A percentile compares a stretch with the other conserved stretches of the same genome.
Evolutionary conservation across 352 stramenopile species (phyloP).

Genomic region (Plasmopara muralis): DNA sequence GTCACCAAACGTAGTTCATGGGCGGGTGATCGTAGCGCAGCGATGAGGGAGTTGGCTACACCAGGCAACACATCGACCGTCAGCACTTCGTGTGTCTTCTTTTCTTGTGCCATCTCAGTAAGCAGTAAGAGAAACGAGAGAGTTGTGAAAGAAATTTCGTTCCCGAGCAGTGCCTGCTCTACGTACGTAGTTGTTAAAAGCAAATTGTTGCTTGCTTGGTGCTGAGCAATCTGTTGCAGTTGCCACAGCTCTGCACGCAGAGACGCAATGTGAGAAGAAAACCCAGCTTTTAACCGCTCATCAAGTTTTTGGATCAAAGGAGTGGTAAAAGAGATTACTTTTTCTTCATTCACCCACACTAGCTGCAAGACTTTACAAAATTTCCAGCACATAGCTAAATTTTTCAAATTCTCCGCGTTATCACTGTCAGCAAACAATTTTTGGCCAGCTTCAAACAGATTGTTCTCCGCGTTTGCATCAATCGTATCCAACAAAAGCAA

Average conservation of each 20-base stretch:
- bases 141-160: slow-evolving; percentile 48
- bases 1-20: slow-evolving; percentile 62
- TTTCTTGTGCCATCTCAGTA: slow-evolving; percentile 49
- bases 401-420: slow-evolving; percentile 6
- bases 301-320: slow-evolving; percentile 37
- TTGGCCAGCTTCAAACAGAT: slow-evolving; percentile 27
- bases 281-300: slow-evolving; percentile 10
- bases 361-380: slow-evolving; percentile 53
- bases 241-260: slow-evolving; percentile 66
- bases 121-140: slow-evolving; percentile 55
- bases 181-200: slow-evolving; percentile 26
- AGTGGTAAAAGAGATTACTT: slow-evolving; percentile 38
- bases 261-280: slow-evolving; percentile 13
- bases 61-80: slow-evolving; percentile 26
- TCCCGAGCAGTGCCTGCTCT: slow-evolving; percentile 30
- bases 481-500: slow-evolving; percentile 22
- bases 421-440: slow-evolving; percentile 21
- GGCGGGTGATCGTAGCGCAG: slow-evolving; percentile 60
- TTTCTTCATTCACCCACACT: slow-evolving; percentile 31
- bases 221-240: slow-evolving; percentile 47
- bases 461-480: slow-evolving; percentile 17
- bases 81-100: slow-evolving; percentile 41
- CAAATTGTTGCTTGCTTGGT: slow-evolving; percentile 17
- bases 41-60: slow-evolving; percentile 34
- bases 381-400: slow-evolving; percentile 63